Base-by-base conservation (phyloP, 192 early-diverging fungal genomes). In the Rhizoclosmatium sp. region DNA sequence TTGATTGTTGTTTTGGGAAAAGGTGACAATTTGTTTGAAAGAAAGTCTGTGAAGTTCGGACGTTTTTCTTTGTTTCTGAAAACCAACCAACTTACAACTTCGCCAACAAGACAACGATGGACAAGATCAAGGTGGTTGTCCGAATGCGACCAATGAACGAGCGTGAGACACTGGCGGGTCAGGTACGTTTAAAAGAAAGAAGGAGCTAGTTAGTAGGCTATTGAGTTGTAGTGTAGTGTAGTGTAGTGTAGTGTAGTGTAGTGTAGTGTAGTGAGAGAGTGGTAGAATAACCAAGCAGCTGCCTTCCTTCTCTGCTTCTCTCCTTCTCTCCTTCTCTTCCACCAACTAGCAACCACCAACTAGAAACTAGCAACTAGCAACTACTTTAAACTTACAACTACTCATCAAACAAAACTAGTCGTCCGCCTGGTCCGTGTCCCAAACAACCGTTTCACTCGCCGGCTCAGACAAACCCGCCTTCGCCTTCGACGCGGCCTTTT, bases 91-190 rank as follows among this genome's bases (percentile, higher is more conserved):
- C 10, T 19, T 21, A 0, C 51, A 54, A 54, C 51, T 54, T 54
- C 0, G 1, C 31, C 31, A 31, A 31, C 31, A 31, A 31, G 31
- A 31, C 31, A 31, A 31, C 31, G 31, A 71, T 56, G 69, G 69
- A 71, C 69, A 49, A 71, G 19, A 71, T 77, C 51, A 66, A 47
- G 10, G 75, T 77, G 9, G 75, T 68, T 42, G 48, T 77, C 10
- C 75, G 75, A 14, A 47, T 77, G 61, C 61, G 75, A 41, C 75
- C 75, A 4, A 45, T 77, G 45, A 77, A 77, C 46, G 51, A 67
- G 21, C 60, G 64, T 16, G 75, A 77, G 48, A 65, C 45, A 42
- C 23, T 46, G 31, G 23, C 49, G 41, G 73, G 42, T 44, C 62
- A 65, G 65, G 62, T n/a, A 45, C 31, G 31, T 31, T 0, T 31